A percentile compares a stretch with the other conserved stretches of the same genome.
These are phyloP conservation scores for Sergeia podlipaevii DNA, from an alignment of 208 protist species.

Conservation along the genomic window DNA sequence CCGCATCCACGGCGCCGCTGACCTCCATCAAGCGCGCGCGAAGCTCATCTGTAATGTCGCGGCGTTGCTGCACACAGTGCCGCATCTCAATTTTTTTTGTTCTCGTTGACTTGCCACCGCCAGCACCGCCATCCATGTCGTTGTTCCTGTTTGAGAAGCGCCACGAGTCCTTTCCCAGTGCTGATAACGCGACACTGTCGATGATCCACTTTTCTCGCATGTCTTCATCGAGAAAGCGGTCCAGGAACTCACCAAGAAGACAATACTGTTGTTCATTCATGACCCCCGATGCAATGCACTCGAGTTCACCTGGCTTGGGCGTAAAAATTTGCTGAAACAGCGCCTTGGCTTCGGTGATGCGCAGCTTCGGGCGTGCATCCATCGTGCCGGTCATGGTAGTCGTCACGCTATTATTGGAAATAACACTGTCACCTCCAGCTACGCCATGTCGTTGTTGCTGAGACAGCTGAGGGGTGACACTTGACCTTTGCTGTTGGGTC, in stretches of 20 bases:
- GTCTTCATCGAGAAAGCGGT: slow-evolving; percentile 17
- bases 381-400: too few species aligned
- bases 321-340: slow-evolving; percentile 29
- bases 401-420: too few species aligned
- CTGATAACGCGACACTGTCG: slow-evolving; percentile 36
- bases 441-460: too few species aligned
- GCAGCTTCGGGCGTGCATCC: slow-evolving; percentile 11
- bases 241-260: slow-evolving; percentile 20
- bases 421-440: too few species aligned
- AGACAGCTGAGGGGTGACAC: too few species aligned
- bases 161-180: slow-evolving; percentile 29
- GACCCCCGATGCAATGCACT: slow-evolving; percentile 32
- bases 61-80: slow-evolving; percentile 21
- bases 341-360: slow-evolving; percentile 17
- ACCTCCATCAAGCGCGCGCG: slow-evolving; percentile 30
- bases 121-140: slow-evolving; percentile 6
- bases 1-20: slow-evolving; percentile 17
- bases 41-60: slow-evolving; percentile 25
- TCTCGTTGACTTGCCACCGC: slow-evolving; percentile 11
- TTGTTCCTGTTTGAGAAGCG: slow-evolving; percentile 16
- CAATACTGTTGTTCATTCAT: slow-evolving; percentile 17
- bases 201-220: slow-evolving; percentile 38
- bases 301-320: slow-evolving; percentile 28
- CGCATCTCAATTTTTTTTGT: slow-evolving; percentile 23
- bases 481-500: too few species aligned